Base-by-base conservation (phyloP, 331 rosid genomes). In the Malus hybrid region DNA sequence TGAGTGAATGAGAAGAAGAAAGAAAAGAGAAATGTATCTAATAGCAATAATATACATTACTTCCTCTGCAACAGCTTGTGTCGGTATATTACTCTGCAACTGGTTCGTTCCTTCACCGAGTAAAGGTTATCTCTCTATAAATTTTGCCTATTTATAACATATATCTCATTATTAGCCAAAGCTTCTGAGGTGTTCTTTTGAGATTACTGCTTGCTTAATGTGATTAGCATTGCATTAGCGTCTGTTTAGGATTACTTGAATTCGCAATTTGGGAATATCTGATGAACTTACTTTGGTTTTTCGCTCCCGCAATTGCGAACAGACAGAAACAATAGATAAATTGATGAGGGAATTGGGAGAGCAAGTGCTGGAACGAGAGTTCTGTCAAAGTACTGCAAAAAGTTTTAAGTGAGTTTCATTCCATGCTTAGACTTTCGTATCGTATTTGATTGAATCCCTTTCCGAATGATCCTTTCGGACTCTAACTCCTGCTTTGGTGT, bases 271-370 rank as follows among this genome's bases (percentile, higher is more conserved):
- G 48, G 6, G 75, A 34, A 12, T 71, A 56, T 62, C 20, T 36
- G 33, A 29, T 33, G 77, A 46, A 4, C 5, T 36, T 27, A 67
- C 61, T 52, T 66, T 39, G 19, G 44, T 3, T 39, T 39, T 46
- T 52, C 52, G 16, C 62, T 6, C 52, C 6, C n/a, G 34, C 67
- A 10, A 15, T 72, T 80, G 32, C 57, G 19, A 84, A 81, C 93
- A 93, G 98, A 77, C 86, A 75, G 87, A 82, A 76, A 91, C 84
- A 84, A 84, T 93, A 95, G 96, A 90, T 80, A 90, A 81, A 70
- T 36, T 87, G 74, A 46, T 86, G 27, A 78, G 82, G 77, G 88
- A 87, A 72, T 77, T 85, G 8, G 84, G 80, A 73, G 87, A 84
- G 69, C 81, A 52, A 67, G 80, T 81, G 52, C 77, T 88, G 44